Percentiles rank a stretch among this genome's conserved stretches.
phyloP scores from a whole-genome alignment of 2,329 filamentous ascomycete genomes.

The Apiospora phragmitis region DNA sequence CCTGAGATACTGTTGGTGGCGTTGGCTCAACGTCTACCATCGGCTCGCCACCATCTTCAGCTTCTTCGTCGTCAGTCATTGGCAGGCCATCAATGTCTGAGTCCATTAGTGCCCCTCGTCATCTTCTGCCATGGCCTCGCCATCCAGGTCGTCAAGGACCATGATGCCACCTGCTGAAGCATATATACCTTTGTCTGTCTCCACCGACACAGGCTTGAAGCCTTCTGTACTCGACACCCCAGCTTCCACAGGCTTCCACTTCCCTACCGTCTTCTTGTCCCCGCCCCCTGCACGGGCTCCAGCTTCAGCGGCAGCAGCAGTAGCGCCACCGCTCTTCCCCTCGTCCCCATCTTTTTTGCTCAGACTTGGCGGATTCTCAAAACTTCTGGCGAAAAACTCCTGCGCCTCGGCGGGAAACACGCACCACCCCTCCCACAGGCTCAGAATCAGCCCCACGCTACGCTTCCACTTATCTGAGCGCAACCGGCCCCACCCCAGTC shows the following conservation, averaged over 20 bases:
- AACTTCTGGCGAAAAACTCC: slow-evolving; percentile 67
- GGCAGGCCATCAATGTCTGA: slow-evolving; percentile 47
- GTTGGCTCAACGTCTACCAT: slow-evolving; percentile 31
- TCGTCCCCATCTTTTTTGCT: slow-evolving; percentile 32
- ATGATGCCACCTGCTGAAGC: slow-evolving; percentile 40
- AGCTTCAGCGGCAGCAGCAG: slow-evolving; percentile 28
- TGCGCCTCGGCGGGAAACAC: slow-evolving; percentile 75
- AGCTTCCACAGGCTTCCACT: slow-evolving; percentile 53
- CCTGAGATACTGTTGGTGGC: slow-evolving; percentile 11
- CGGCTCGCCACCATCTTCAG: slow-evolving; percentile 35
- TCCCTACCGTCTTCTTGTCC: slow-evolving; percentile 20
- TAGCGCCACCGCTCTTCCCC: slow-evolving; percentile 32
- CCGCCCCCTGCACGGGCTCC: slow-evolving; percentile 16
- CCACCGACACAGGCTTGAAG: slow-evolving; percentile 27
- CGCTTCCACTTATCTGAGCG: slow-evolving; percentile 84
- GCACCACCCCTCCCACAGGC: slow-evolving; percentile 71
- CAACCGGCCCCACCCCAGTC: slow-evolving; percentile 75
- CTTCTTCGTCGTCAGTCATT: slow-evolving; percentile 39
- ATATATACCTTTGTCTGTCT: slow-evolving; percentile 30
- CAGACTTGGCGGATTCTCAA: slow-evolving; percentile 67
- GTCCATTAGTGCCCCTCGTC: slow-evolving; percentile 47
- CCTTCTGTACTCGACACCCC: slow-evolving; percentile 28
- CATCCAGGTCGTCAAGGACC: slow-evolving; percentile 39
- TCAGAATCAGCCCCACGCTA: slow-evolving; percentile 68
- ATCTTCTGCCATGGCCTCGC: slow-evolving; percentile 47